A percentile compares a stretch with the other conserved stretches of the same genome.
phyloP scores from a whole-genome alignment of 768 basidiomycete genomes.

The Lactifluus rugatus region DNA sequence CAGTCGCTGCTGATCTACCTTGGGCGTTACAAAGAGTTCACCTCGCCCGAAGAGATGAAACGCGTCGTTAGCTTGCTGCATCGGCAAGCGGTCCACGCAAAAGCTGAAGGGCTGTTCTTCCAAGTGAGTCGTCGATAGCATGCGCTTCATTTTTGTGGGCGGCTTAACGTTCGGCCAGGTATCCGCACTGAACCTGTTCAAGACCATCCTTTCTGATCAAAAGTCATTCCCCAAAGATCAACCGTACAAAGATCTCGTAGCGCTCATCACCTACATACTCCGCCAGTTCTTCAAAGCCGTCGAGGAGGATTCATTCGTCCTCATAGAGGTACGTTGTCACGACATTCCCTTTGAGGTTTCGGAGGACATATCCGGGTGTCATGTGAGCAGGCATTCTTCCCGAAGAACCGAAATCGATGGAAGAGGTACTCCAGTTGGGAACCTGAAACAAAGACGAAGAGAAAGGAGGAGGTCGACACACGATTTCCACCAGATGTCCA shows the following conservation, averaged over 20 bases:
- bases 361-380: background rate
- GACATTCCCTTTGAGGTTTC: background rate
- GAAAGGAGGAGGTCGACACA: slow-evolving; percentile 34
- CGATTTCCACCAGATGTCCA: slow-evolving; percentile 57
- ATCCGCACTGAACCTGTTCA: slow-evolving; percentile 83
- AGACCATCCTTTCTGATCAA: slow-evolving; percentile 73
- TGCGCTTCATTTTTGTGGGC: slow-evolving; percentile 8
- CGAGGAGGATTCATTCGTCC: slow-evolving; percentile 73
- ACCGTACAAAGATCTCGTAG: slow-evolving; percentile 72
- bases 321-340: slow-evolving; percentile 58
- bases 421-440: slow-evolving; percentile 76
- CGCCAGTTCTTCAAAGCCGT: slow-evolving; percentile 92
- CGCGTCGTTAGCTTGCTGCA: slow-evolving; percentile 84
- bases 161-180: slow-evolving; percentile 46
- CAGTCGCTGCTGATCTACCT: slow-evolving; percentile 79
- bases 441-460: slow-evolving; percentile 38
- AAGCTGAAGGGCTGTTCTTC: slow-evolving; percentile 93
- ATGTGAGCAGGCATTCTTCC: slow-evolving; percentile 64
- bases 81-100: slow-evolving; percentile 80
- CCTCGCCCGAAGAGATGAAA: slow-evolving; percentile 73
- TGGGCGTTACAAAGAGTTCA: slow-evolving; percentile 74
- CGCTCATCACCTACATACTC: slow-evolving; percentile 77
- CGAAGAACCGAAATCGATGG: slow-evolving; percentile 81
- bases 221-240: slow-evolving; percentile 69
- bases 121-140: slow-evolving; percentile 50